Evolutionary conservation across 805 yeast species (phyloP).

Genomic region (Pichia membranifaciens): DNA sequence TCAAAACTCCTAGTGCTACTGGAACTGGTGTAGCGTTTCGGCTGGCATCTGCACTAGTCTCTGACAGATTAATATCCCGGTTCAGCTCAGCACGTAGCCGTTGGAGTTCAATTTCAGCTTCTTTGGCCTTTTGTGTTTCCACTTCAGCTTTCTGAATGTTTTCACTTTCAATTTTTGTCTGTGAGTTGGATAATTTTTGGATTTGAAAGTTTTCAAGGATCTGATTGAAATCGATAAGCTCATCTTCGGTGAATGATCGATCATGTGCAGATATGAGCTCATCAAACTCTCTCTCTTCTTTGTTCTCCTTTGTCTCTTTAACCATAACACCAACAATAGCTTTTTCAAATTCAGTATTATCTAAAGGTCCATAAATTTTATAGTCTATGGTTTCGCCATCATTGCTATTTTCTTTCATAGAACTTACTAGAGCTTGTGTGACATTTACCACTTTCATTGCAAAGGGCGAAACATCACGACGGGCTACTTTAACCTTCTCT

Average conservation of each 20-base stretch:
- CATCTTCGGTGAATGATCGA: conserved; percentile 5
- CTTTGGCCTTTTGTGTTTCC: no score
- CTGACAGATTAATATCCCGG: no score
- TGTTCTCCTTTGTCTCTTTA: conserved; percentile 15
- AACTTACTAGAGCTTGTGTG: conserved; percentile 19
- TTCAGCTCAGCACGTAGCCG: no score
- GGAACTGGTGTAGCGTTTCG: background rate
- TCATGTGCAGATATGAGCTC: conserved; percentile 11
- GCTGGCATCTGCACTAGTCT: background rate
- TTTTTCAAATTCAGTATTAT: conserved; percentile 12
- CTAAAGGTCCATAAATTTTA: conserved; percentile 12
- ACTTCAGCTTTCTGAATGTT: no score
- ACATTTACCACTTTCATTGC: conserved; percentile 25
- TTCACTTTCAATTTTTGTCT: no score
- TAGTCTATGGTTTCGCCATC: conserved; percentile 22
- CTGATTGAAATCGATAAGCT: conserved; percentile 8
- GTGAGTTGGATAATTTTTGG: background rate
- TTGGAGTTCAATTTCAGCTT: no score
- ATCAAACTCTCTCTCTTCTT: conserved; percentile 15
- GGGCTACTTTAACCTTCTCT: conserved; percentile 40
- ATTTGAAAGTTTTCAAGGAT: conserved; percentile 7
- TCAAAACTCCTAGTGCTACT: no score
- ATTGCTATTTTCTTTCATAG: conserved; percentile 19
- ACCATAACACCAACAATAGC: conserved; percentile 4
- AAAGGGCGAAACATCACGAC: conserved; percentile 40